Evolutionary conservation across 1,139 yeast species (phyloP).

Genomic region (Saccharomyces hybrid): DNA sequence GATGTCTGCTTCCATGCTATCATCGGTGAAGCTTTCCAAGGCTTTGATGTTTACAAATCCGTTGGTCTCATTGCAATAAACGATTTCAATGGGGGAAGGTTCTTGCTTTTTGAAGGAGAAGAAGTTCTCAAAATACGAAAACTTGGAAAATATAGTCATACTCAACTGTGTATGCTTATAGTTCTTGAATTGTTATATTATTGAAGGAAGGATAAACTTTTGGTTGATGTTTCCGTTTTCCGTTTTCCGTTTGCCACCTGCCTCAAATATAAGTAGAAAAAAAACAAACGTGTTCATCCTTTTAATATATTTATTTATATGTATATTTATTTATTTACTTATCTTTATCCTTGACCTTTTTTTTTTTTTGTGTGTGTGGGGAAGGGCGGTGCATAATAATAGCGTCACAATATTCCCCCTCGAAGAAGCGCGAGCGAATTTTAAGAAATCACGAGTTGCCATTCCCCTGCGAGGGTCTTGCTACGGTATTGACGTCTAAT

Average conservation of each 20-base stretch:
- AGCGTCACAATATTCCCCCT: constrained; percentile 1
- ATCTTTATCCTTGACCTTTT: not conserved
- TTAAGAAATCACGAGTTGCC: not conserved
- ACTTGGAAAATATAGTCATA: not conserved
- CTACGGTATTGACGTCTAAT: constrained; percentile 4
- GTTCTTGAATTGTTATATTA: not conserved
- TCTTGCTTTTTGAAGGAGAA: not conserved
- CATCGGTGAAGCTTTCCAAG: constrained; percentile 1
- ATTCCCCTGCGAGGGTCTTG: constrained; percentile 2
- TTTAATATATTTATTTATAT: not conserved
- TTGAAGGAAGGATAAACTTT: not conserved
- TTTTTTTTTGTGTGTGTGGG: not conserved
- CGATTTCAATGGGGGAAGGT: not conserved
- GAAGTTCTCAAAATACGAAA: not conserved
- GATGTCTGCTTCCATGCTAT: constrained; percentile 10
- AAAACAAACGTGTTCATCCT: no score
- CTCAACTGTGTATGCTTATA: not conserved
- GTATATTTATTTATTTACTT: not conserved
- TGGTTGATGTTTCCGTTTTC: not conserved
- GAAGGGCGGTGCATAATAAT: not conserved
- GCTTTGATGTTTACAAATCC: constrained; percentile 11
- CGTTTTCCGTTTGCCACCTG: not conserved
- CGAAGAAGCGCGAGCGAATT: not conserved
- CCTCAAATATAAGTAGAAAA: no score
- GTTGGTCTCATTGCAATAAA: constrained; percentile 10